Conservation (phyloP, 2,329 filamentous ascomycete species). For the Parastagonospora avenae region DNA sequence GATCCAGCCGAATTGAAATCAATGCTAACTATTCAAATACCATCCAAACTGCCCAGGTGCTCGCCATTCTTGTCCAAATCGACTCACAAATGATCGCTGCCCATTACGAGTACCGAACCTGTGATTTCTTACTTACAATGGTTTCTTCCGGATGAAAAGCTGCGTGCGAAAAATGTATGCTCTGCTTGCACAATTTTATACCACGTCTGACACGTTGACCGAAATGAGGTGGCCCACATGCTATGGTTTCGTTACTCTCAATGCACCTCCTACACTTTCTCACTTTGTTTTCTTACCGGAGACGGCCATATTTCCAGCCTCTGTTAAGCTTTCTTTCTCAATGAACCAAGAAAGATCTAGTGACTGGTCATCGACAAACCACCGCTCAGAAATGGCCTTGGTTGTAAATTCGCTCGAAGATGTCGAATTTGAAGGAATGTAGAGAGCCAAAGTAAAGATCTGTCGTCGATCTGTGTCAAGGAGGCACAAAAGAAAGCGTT, state of each 20-base stretch:
- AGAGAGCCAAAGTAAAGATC: background rate
- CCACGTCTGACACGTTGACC: background rate
- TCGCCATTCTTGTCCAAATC: no score
- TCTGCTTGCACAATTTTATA: no score
- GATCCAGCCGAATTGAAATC: no score
- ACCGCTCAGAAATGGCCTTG: background rate
- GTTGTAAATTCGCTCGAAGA: background rate
- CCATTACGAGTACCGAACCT: no score
- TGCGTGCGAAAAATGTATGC: no score
- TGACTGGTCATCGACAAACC: no score
- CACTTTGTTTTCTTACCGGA: constrained; percentile 1
- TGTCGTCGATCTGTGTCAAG: background rate
- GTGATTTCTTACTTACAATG: background rate
- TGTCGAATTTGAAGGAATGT: background rate
- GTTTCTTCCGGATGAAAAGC: background rate
- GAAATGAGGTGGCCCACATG: constrained; percentile 3
- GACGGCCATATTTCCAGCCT: constrained; percentile 11
- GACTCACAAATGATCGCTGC: no score
- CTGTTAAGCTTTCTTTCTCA: constrained; percentile 1
- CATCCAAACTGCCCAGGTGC: no score
- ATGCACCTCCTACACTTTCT: no score
- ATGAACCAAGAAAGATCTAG: constrained; percentile 9
- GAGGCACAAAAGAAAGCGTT: background rate
- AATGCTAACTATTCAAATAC: no score
- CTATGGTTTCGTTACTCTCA: constrained; percentile 3